A percentile compares a stretch with the other conserved stretches of the same genome.
These are phyloP conservation scores for Coniochaeta prunicola DNA, from an alignment of 2,329 filamentous ascomycete genomes.

Conservation along the genomic window DNA sequence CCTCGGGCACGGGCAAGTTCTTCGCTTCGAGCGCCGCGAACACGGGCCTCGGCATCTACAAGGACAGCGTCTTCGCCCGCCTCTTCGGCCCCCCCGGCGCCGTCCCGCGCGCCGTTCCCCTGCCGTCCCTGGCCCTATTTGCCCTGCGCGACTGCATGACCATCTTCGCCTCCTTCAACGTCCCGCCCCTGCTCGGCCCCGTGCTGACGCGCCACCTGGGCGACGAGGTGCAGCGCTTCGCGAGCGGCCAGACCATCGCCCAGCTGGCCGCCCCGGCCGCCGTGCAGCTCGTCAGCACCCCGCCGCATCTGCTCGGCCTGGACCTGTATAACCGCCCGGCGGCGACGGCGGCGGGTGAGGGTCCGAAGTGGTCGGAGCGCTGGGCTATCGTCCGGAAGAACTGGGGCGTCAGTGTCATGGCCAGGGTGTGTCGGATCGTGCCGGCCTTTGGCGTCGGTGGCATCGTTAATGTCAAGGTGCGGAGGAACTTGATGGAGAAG, in stretches of 20 bases:
- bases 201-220: conserved; percentile 48
- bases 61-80: conserved; percentile 77
- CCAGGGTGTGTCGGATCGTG: conserved; percentile 76
- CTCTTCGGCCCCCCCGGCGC: conserved; percentile 63
- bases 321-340: conserved; percentile 74
- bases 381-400: conserved; percentile 61
- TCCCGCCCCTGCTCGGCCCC: conserved; percentile 73
- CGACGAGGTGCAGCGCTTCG: conserved; percentile 39
- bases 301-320: conserved; percentile 75
- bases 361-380: conserved; percentile 47
- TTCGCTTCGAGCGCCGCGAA: conserved; percentile 73
- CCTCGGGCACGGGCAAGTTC: conserved; percentile 74
- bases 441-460: conserved; percentile 86
- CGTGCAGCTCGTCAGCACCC: conserved; percentile 74
- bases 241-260: conserved; percentile 55
- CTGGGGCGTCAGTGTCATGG: conserved; percentile 66
- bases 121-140: conserved; percentile 71
- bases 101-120: conserved; percentile 51
- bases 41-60: conserved; percentile 79
- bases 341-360: conserved; percentile 17
- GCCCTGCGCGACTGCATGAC: conserved; percentile 77
- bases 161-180: conserved; percentile 87
- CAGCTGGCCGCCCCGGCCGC: conserved; percentile 76
- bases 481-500: conserved; percentile 58
- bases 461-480: conserved; percentile 71